Conservation (phyloP, 2,329 filamentous ascomycete genomes). For the Tothia fuscella region DNA sequence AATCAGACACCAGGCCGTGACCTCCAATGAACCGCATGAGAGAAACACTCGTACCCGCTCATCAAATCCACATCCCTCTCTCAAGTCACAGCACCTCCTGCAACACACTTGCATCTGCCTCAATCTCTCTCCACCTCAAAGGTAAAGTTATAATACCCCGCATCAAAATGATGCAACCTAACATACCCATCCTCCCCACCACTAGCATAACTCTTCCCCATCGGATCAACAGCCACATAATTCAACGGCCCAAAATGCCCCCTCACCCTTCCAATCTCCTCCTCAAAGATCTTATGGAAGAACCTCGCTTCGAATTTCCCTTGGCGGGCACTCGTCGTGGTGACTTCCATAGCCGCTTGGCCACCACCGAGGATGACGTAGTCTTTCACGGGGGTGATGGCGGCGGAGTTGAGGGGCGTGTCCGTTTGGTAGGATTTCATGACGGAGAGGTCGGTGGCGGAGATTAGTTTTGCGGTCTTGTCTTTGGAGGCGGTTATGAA, state of each 20-base stretch:
- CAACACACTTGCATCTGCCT: too few relatives aligned
- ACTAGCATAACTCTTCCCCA: conserved; percentile 83
- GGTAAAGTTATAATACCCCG: conserved; percentile 95
- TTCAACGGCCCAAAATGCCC: conserved; percentile 96
- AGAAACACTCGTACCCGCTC: too few relatives aligned
- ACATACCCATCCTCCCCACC: conserved; percentile 98
- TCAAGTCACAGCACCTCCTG: too few relatives aligned
- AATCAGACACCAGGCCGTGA: too few relatives aligned
- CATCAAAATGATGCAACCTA: conserved; percentile 96
- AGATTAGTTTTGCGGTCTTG: conserved; percentile 89
- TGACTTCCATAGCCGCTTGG: conserved; percentile 98
- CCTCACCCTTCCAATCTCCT: conserved; percentile 93
- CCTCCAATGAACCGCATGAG: too few relatives aligned
- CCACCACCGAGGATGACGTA: conserved; percentile 97
- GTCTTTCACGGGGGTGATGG: conserved; percentile 90
- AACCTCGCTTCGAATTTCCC: conserved; percentile 99
- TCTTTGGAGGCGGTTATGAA: conserved; percentile 98
- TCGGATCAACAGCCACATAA: conserved; percentile 87
- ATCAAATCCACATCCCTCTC: too few relatives aligned
- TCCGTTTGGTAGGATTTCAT: conserved; percentile 89
- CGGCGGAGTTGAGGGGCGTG: conserved; percentile 90
- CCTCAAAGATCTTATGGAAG: conserved; percentile 99
- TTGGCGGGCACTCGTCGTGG: conserved; percentile 82
- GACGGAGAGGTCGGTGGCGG: conserved; percentile 73
- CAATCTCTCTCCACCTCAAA: conserved; percentile 98